A percentile compares a stretch with the other conserved stretches of the same genome.
Evolutionary conservation across 768 basidiomycete species (phyloP).

Genomic region (Russula lepida): DNA sequence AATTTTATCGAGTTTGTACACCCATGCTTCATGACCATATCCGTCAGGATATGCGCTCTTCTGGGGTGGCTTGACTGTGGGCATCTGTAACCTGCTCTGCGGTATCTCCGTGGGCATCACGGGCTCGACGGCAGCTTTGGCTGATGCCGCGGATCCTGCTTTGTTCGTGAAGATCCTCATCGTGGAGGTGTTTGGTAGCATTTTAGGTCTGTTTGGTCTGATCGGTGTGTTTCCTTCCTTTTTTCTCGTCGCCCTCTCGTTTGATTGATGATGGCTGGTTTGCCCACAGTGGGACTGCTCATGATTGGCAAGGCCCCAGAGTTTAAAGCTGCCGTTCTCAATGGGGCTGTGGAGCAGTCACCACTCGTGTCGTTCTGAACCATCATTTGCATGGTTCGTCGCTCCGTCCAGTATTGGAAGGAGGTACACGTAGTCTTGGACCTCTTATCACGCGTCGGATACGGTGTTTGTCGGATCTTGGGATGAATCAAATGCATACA

Average conservation of each 20-base stretch:
- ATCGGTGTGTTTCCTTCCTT: slow-evolving; percentile 54
- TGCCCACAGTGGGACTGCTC: slow-evolving; percentile 59
- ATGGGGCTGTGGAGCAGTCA: not conserved
- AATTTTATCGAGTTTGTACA: slow-evolving; percentile 8
- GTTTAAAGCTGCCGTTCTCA: slow-evolving; percentile 36
- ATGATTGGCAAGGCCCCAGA: slow-evolving; percentile 63
- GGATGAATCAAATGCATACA: not conserved
- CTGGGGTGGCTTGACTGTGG: slow-evolving; percentile 95
- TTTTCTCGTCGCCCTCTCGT: not conserved
- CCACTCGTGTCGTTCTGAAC: slow-evolving; percentile 2
- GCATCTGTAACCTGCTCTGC: slow-evolving; percentile 89
- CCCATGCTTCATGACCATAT: not conserved
- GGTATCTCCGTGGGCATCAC: slow-evolving; percentile 92
- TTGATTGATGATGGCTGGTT: slow-evolving; percentile 5
- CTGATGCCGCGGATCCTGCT: slow-evolving; percentile 91
- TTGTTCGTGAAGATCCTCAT: slow-evolving; percentile 96
- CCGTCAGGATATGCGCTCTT: slow-evolving; percentile 81
- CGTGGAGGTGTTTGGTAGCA: slow-evolving; percentile 89
- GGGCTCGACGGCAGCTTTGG: slow-evolving; percentile 89
- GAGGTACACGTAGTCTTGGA: not conserved
- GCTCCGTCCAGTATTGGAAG: not conserved
- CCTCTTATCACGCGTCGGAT: not conserved
- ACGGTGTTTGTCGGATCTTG: not conserved
- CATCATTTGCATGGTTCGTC: not conserved
- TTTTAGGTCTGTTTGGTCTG: slow-evolving; percentile 86